Percentiles rank a stretch among this genome's conserved stretches.
Conservation (phyloP, 345 rosid species). For the Geranium brycei region DNA sequence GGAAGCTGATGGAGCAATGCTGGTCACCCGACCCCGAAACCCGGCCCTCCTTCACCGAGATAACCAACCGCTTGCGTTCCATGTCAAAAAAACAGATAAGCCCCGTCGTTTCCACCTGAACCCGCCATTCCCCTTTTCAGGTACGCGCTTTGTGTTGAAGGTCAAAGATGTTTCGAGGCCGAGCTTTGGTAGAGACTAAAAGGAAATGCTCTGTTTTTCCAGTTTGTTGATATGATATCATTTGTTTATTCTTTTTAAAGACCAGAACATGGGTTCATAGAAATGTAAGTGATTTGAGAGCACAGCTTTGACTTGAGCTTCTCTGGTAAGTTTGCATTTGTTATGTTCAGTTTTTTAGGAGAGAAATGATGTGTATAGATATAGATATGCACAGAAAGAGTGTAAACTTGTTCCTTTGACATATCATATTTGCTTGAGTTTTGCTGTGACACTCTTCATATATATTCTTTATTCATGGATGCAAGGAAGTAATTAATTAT, state of each 20-base stretch:
- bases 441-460: too few species aligned
- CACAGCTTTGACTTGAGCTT: too few species aligned
- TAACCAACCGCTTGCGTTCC: constrained; percentile 32
- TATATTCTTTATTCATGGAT: neutral
- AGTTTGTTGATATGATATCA: neutral
- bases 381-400: neutral
- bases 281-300: too few species aligned
- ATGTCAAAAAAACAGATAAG: constrained; percentile 27
- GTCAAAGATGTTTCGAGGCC: neutral
- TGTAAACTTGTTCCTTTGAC: neutral
- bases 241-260: too few species aligned
- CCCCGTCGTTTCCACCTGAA: constrained; percentile 9
- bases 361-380: neutral
- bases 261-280: too few species aligned
- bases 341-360: neutral
- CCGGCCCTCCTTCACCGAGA: constrained; percentile 50
- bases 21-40: constrained; percentile 48
- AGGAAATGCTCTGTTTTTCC: neutral
- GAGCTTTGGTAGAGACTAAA: neutral
- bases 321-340: too few species aligned
- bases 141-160: too few species aligned
- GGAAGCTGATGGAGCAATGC: constrained; percentile 49
- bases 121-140: neutral
- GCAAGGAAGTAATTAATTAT: neutral
- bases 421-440: too few species aligned